A percentile compares a stretch with the other conserved stretches of the same genome.
Evolutionary conservation across 345 rosid genomes (phyloP).

Genomic region (Dovyalis caffra): DNA sequence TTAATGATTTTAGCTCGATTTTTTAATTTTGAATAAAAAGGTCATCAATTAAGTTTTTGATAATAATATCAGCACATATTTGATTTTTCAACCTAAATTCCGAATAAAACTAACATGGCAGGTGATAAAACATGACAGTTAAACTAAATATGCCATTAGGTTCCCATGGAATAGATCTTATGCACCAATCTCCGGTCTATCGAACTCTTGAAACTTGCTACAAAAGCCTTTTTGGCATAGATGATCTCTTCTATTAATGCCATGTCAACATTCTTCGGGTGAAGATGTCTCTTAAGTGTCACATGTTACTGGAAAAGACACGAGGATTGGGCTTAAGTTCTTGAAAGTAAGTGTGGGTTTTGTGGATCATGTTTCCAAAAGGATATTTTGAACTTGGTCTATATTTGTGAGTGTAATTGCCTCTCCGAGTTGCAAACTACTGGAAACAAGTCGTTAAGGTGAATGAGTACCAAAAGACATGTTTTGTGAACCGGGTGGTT

Average conservation of each 20-base stretch:
- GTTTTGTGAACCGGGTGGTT: constrained; percentile 27
- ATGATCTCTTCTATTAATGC: constrained; percentile 28
- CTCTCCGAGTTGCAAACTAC: constrained; percentile 28
- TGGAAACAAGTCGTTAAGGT: constrained; percentile 35
- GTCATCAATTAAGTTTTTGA: too few relatives aligned
- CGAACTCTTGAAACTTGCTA: constrained; percentile 32
- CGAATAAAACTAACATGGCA: too few relatives aligned
- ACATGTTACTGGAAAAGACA: constrained; percentile 29
- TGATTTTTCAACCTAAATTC: too few relatives aligned
- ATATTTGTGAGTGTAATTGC: constrained; percentile 31
- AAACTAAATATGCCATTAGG: too few relatives aligned
- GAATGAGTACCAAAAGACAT: constrained; percentile 30
- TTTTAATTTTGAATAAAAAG: too few relatives aligned
- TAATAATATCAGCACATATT: too few relatives aligned
- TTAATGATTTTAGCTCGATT: too few relatives aligned
- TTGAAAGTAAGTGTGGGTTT: constrained; percentile 33
- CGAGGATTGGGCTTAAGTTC: constrained; percentile 30
- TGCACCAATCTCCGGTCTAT: constrained; percentile 37
- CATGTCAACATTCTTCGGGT: constrained; percentile 27
- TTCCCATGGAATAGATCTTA: constrained; percentile 24
- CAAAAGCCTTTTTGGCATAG: constrained; percentile 32
- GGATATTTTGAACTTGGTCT: constrained; percentile 29
- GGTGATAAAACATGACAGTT: too few relatives aligned
- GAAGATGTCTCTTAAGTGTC: constrained; percentile 31
- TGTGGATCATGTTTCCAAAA: constrained; percentile 31